phyloP scores from a whole-genome alignment of 345 rosid species.

The rapeseed (Brassica napus) region DNA sequence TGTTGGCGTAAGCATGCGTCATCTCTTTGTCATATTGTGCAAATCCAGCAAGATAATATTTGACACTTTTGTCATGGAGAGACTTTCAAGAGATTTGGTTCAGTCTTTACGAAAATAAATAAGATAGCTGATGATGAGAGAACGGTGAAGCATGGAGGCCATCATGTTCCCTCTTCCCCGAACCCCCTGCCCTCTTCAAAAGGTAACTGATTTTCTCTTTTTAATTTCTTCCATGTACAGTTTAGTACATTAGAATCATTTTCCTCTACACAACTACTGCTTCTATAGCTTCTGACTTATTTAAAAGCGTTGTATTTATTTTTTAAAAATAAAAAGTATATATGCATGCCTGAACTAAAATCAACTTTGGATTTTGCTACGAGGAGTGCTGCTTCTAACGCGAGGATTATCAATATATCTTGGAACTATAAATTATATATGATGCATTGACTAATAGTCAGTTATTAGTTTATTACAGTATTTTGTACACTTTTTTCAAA shows the following conservation, averaged over 20 bases:
- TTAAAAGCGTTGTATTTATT: background rate
- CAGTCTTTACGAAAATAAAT: slow-evolving; percentile 4
- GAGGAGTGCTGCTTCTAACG: slow-evolving; percentile 32
- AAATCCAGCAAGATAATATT: slow-evolving; percentile 33
- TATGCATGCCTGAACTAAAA: slow-evolving; percentile 20
- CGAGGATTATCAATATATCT: slow-evolving; percentile 42
- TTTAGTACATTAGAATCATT: slow-evolving; percentile 31
- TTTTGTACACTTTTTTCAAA: background rate
- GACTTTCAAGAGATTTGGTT: slow-evolving; percentile 46
- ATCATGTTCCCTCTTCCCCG: slow-evolving; percentile 75
- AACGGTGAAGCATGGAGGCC: slow-evolving; percentile 62
- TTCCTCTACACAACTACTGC: background rate
- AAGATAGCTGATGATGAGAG: slow-evolving; percentile 42
- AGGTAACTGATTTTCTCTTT: slow-evolving; percentile 32
- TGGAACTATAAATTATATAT: slow-evolving; percentile 44
- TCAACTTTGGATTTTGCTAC: slow-evolving; percentile 22
- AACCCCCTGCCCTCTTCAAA: slow-evolving; percentile 54
- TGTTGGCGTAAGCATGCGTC: slow-evolving; percentile 64
- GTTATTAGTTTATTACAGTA: slow-evolving; percentile 3
- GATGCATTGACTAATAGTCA: slow-evolving; percentile 16
- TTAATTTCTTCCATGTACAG: slow-evolving; percentile 6
- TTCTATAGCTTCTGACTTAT: background rate
- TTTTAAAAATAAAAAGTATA: slow-evolving; percentile 13
- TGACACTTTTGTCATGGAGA: slow-evolving; percentile 34
- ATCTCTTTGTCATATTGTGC: slow-evolving; percentile 40